phyloP scores from a whole-genome alignment of 1,284 basidiomycete genomes.

The Porogramme epimiltina region DNA sequence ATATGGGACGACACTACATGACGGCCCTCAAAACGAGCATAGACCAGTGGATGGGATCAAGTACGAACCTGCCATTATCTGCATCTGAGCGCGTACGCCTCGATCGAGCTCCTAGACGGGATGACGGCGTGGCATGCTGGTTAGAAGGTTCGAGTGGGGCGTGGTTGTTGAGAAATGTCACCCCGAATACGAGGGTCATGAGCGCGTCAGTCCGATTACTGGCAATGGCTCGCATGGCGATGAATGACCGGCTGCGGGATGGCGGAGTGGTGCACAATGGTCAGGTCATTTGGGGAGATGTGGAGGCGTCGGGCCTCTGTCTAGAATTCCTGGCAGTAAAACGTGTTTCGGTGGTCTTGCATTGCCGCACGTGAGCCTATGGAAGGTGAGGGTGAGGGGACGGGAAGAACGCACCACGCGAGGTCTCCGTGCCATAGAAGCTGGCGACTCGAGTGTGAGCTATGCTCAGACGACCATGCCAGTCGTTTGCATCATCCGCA shows the following conservation, averaged over 20 bases:
- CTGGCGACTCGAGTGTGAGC: constrained; percentile 4
- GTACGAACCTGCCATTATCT: constrained; percentile 17
- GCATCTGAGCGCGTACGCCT: constrained; percentile 3
- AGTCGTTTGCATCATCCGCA: background rate
- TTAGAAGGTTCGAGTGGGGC: constrained; percentile 16
- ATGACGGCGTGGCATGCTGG: constrained; percentile 7
- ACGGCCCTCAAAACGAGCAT: constrained; percentile 6
- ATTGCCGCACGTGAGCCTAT: constrained; percentile 2
- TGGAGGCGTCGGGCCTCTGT: background rate
- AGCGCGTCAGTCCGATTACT: constrained; percentile 9
- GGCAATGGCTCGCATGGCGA: constrained; percentile 1
- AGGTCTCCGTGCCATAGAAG: constrained; percentile 10
- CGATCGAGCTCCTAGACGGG: background rate
- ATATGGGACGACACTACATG: background rate
- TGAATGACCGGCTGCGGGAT: background rate
- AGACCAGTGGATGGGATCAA: constrained; percentile 4
- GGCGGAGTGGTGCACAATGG: background rate
- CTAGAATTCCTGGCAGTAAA: background rate
- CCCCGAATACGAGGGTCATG: constrained; percentile 9
- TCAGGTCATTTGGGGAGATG: background rate
- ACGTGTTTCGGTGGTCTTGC: constrained; percentile 1
- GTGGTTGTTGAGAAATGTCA: constrained; percentile 10
- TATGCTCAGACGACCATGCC: constrained; percentile 2
- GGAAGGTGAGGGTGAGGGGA: background rate
- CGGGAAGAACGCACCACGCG: constrained; percentile 9